Conservation (phyloP, 2,329 filamentous ascomycete genomes). For the Blastomyces gilchristii region DNA sequence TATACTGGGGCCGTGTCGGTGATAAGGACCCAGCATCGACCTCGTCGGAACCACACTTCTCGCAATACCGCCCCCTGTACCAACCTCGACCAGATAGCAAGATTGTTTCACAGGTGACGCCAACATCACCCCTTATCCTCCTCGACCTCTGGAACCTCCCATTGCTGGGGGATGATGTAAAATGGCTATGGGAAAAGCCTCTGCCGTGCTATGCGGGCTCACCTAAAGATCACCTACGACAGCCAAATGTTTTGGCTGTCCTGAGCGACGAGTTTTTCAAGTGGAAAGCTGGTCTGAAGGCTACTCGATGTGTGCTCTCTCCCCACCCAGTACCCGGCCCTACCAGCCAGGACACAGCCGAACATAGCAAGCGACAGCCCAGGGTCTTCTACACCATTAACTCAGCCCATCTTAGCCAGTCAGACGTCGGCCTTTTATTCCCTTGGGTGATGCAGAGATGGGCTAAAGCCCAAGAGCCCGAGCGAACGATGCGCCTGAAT, state of each 20-base stretch:
- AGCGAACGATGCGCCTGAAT: constrained; percentile 24
- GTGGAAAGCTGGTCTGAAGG: constrained; percentile 62
- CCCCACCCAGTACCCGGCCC: constrained; percentile 35
- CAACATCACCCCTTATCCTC: constrained; percentile 54
- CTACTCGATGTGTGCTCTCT: constrained; percentile 57
- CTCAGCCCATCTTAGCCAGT: constrained; percentile 73
- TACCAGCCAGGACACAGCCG: background rate
- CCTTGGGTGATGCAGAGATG: constrained; percentile 50
- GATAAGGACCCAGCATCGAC: constrained; percentile 23
- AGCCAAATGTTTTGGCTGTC: constrained; percentile 55
- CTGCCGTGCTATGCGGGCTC: constrained; percentile 52
- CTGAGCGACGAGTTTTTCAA: constrained; percentile 69
- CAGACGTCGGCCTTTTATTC: constrained; percentile 74
- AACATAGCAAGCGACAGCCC: constrained; percentile 32
- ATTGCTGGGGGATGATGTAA: constrained; percentile 51
- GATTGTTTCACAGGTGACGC: constrained; percentile 57
- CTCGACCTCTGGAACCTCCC: constrained; percentile 77
- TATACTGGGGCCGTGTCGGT: constrained; percentile 53
- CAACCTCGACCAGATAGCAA: constrained; percentile 45
- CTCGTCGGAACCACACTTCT: constrained; percentile 11
- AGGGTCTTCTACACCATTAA: constrained; percentile 63
- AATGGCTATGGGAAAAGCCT: constrained; percentile 59
- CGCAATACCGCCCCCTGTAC: constrained; percentile 51
- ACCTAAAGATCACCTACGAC: constrained; percentile 37
- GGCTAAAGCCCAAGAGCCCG: constrained; percentile 36